Percentiles rank a stretch among this genome's conserved stretches.
These are phyloP conservation scores for Boletus rubescentipes DNA, from an alignment of 768 basidiomycete species.

Conservation along the genomic window DNA sequence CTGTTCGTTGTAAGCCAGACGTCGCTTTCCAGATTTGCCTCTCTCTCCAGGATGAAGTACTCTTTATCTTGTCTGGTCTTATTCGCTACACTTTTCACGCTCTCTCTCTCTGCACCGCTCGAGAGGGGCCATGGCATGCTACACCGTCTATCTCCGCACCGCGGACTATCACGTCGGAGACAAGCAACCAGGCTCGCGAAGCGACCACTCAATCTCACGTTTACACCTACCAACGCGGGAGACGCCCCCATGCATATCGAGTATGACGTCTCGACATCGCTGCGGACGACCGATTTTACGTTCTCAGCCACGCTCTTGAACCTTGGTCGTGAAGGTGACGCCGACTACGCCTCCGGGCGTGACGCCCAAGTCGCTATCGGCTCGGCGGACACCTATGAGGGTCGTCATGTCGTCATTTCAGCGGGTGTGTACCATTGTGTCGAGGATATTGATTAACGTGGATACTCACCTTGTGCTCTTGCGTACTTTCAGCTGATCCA, in stretches of 20 bases:
- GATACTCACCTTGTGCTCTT: background rate
- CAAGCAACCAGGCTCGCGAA: background rate
- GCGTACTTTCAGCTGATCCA: background rate
- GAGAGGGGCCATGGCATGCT: background rate
- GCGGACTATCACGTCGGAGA: conserved; percentile 3
- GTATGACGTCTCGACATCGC: background rate
- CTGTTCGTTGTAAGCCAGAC: background rate
- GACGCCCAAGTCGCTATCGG: background rate
- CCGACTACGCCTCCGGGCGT: background rate
- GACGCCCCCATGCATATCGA: background rate
- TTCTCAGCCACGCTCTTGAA: conserved; percentile 2
- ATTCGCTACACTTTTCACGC: background rate
- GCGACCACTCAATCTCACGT: conserved; percentile 4
- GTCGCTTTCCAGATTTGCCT: too few relatives aligned
- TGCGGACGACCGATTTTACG: background rate
- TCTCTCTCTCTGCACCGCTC: background rate
- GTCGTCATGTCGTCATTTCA: conserved; percentile 2
- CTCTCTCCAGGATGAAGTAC: background rate
- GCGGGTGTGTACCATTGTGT: background rate
- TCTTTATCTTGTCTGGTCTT: background rate
- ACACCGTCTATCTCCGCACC: conserved; percentile 5
- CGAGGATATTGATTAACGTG: background rate
- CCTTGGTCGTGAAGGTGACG: background rate
- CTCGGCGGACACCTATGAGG: background rate
- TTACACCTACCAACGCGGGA: background rate